A percentile compares a stretch with the other conserved stretches of the same genome.
Evolutionary conservation across 106 monocot species (phyloP).

Genomic region (Amphibolis antarctica): DNA sequence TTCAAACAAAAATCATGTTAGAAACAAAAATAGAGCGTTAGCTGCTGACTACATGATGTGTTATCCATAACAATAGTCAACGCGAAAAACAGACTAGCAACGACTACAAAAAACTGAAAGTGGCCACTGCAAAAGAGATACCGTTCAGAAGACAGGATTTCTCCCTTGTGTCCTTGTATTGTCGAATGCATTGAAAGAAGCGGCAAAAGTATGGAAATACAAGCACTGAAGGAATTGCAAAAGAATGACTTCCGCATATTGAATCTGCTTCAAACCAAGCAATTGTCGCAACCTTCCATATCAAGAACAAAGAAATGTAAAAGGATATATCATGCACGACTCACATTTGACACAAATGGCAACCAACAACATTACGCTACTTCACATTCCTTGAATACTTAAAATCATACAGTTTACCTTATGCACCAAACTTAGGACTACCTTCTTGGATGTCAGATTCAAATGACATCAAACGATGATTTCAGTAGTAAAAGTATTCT

Average conservation of each 20-base stretch:
- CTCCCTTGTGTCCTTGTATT: conserved; percentile 85
- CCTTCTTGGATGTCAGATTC: too few species aligned
- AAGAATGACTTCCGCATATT: conserved; percentile 85
- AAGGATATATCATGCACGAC: neutral
- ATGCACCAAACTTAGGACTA: too few species aligned
- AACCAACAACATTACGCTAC: too few species aligned
- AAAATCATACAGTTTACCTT: too few species aligned
- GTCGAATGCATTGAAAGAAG: conserved; percentile 87
- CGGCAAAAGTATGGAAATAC: conserved; percentile 87
- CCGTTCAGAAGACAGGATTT: conserved; percentile 81
- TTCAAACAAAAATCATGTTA: neutral
- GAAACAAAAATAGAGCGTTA: neutral
- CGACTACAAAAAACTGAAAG: neutral
- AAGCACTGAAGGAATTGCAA: conserved; percentile 77
- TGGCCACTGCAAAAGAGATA: conserved; percentile 10
- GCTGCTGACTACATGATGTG: neutral
- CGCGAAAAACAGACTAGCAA: neutral
- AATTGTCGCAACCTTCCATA: conserved; percentile 85
- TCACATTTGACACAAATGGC: too few species aligned
- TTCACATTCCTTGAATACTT: too few species aligned
- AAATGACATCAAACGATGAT: too few species aligned
- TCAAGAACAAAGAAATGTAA: neutral
- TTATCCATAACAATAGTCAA: neutral
- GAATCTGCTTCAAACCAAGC: conserved; percentile 99
- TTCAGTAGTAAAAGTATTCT: too few species aligned